These are phyloP conservation scores for Fusarium sp. DNA, from an alignment of 2,329 filamentous ascomycete genomes.

Conservation along the genomic window DNA sequence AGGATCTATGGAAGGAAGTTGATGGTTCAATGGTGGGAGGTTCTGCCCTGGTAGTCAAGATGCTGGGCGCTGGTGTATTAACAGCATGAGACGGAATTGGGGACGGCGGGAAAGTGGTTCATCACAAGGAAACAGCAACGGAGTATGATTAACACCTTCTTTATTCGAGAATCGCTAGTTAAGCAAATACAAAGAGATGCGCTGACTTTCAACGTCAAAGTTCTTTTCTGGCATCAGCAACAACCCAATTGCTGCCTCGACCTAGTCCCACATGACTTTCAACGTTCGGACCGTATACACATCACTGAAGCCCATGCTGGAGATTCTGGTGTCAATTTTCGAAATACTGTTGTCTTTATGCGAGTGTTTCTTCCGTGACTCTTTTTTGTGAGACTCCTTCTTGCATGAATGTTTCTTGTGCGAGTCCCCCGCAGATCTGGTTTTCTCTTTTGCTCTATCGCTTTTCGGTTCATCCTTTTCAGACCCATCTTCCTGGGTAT, in stretches of 20 bases:
- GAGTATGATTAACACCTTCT: too few species aligned
- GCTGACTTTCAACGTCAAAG: background rate
- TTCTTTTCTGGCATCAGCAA: background rate
- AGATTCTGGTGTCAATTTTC: too few species aligned
- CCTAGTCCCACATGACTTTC: background rate
- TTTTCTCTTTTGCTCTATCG: background rate
- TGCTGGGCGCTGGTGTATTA: background rate
- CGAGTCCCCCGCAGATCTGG: background rate
- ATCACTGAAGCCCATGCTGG: too few species aligned
- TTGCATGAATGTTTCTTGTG: background rate
- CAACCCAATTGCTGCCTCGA: too few species aligned
- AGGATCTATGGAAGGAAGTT: background rate
- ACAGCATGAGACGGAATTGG: background rate
- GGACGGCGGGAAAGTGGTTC: too few species aligned
- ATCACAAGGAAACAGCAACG: too few species aligned
- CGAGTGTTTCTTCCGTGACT: background rate
- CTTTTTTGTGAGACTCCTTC: background rate
- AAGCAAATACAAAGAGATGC: too few species aligned
- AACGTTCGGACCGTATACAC: too few species aligned
- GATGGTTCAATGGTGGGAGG: background rate
- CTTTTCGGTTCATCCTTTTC: background rate
- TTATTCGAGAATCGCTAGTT: too few species aligned
- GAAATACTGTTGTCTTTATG: too few species aligned
- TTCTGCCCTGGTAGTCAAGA: background rate
- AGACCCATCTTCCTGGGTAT: background rate